Evolutionary conservation across 1,139 yeast species (phyloP).

Genomic region (Spathaspora jeffriesii): DNA sequence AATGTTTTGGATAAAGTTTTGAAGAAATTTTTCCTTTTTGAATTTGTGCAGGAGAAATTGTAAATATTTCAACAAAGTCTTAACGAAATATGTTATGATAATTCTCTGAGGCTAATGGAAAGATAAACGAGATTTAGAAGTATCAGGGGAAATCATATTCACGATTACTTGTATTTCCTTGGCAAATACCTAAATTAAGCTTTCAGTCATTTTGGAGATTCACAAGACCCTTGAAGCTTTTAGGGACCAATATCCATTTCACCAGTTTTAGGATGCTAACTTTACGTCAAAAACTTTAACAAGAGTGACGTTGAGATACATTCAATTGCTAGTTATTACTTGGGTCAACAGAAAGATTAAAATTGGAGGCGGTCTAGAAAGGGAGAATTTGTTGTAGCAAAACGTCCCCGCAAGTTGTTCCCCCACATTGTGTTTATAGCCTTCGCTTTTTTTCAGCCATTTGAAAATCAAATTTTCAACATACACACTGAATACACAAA

Average conservation of each 20-base stretch:
- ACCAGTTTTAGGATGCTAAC: not conserved
- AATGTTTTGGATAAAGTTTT: not conserved
- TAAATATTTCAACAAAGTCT: not conserved
- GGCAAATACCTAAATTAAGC: not conserved
- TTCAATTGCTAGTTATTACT: not conserved
- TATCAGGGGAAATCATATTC: not conserved
- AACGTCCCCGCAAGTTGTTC: not conserved
- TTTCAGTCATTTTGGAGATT: not conserved
- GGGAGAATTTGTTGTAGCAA: not conserved
- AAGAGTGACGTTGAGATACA: not conserved
- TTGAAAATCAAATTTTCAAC: not conserved
- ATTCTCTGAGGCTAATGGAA: not conserved
- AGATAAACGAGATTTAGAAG: not conserved
- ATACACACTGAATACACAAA: not conserved
- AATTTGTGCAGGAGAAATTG: not conserved
- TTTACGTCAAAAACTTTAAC: not conserved
- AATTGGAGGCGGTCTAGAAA: not conserved
- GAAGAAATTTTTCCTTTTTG: not conserved
- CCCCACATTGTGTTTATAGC: not conserved
- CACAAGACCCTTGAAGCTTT: not conserved
- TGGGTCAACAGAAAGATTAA: not conserved
- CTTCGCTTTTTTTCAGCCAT: not conserved
- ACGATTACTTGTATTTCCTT: not conserved
- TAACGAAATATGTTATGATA: too few species aligned
- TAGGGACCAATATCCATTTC: too few species aligned